These are phyloP conservation scores for Neoascochyta sp. DNA, from an alignment of 2,329 filamentous ascomycete genomes.

Conservation along the genomic window DNA sequence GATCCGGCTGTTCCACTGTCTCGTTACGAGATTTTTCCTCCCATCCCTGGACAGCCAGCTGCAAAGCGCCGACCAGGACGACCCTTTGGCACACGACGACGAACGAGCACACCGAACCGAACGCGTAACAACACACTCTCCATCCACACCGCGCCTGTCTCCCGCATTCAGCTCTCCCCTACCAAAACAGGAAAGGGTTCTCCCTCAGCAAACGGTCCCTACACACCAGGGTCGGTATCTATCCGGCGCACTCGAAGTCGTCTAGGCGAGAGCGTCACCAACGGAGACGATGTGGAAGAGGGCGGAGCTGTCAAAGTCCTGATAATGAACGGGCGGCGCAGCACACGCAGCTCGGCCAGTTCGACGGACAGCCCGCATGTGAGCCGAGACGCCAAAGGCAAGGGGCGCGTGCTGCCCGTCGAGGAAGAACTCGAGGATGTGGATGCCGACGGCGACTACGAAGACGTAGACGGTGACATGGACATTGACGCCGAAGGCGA, in stretches of 20 bases:
- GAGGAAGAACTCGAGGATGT: conserved; percentile 32
- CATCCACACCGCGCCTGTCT: conserved; percentile 30
- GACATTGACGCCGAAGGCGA: conserved; percentile 25
- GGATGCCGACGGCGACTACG: conserved; percentile 25
- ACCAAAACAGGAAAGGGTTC: conserved; percentile 28
- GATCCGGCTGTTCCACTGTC: conserved; percentile 58
- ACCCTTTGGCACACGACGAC: conserved; percentile 38
- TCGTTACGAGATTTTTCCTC: conserved; percentile 76
- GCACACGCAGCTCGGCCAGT: conserved; percentile 30
- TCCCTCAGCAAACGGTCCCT: conserved; percentile 29
- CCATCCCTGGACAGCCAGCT: conserved; percentile 51
- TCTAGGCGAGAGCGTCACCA: conserved; percentile 41
- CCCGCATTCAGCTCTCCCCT: conserved; percentile 31
- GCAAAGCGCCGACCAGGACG: conserved; percentile 35
- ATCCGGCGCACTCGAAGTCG: conserved; percentile 43
- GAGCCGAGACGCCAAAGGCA: conserved; percentile 22
- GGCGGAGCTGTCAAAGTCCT: conserved; percentile 29
- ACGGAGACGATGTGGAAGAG: conserved; percentile 32
- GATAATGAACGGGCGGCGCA: conserved; percentile 22
- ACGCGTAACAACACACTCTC: conserved; percentile 21
- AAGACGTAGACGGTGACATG: conserved; percentile 14
- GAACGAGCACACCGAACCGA: conserved; percentile 36
- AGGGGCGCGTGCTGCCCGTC: conserved; percentile 21
- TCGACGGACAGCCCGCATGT: conserved; percentile 25
- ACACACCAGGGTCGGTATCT: conserved; percentile 28